Evolutionary conservation across 352 stramenopile genomes (phyloP).

Genomic region (Phytophthora meadii): DNA sequence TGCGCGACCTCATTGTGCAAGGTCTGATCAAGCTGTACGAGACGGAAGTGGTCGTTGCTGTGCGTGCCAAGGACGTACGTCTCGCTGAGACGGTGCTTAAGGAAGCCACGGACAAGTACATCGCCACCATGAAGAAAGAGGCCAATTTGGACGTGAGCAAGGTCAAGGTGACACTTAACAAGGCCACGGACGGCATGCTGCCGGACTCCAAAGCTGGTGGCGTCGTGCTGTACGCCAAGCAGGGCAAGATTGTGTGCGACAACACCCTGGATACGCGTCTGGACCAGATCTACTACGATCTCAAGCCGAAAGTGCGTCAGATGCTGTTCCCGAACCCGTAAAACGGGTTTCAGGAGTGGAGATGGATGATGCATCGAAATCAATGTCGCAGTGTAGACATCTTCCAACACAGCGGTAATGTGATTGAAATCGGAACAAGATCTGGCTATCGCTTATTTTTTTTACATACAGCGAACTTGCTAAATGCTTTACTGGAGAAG

Average conservation of each 20-base stretch:
- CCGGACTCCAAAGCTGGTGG: constrained; percentile 81
- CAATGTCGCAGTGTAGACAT: constrained; percentile 4
- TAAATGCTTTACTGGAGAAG: constrained; percentile 16
- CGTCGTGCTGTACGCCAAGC: constrained; percentile 86
- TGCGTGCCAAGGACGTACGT: constrained; percentile 91
- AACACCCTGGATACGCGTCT: constrained; percentile 96
- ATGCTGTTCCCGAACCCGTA: constrained; percentile 76
- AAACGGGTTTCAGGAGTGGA: constrained; percentile 5
- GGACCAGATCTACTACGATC: constrained; percentile 84
- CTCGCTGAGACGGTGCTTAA: constrained; percentile 89
- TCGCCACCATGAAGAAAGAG: constrained; percentile 88
- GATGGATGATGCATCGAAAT: constrained; percentile 16
- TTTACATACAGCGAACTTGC: constrained; percentile 23
- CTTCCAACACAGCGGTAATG: constrained; percentile 2
- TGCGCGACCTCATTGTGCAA: constrained; percentile 98
- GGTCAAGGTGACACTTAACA: constrained; percentile 92
- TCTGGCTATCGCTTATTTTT: constrained; percentile 23
- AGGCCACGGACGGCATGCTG: constrained; percentile 85
- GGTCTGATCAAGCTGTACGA: constrained; percentile 99
- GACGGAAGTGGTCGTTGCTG: constrained; percentile 93
- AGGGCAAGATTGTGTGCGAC: constrained; percentile 98
- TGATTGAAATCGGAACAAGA: constrained; percentile 13
- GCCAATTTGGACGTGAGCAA: constrained; percentile 92
- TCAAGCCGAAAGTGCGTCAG: constrained; percentile 82
- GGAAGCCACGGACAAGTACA: constrained; percentile 87